Evolutionary conservation across 2,329 filamentous ascomycete genomes (phyloP), one percentile per base, ranked within the genome.

Genomic region (Volutella citrinella): DNA sequence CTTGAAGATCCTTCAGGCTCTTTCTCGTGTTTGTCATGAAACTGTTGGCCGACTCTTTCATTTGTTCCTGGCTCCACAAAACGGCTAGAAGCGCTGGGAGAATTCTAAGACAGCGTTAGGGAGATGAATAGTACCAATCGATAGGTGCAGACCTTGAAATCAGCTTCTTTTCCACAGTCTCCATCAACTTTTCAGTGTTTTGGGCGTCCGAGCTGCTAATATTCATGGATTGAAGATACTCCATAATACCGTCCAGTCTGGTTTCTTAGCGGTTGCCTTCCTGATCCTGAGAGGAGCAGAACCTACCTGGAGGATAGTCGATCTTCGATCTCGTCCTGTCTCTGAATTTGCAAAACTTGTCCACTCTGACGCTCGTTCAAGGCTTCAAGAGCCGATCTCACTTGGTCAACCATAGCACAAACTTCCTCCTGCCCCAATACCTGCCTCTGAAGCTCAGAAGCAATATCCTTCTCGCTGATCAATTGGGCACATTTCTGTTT

Each of bases 301-400:
- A 20, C 40, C 14, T 36, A 52, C 55, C 44, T 57, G 10, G 38
- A 26, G 8, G 30, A 45, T 13, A 57, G 26, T 10, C 22, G 27
- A 10, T 21, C 16, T n/a, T n/a, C n/a, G n/a, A 22, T 22, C 8
- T 22, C 20, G 20, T 22, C 20, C 20, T 22, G 20, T 22, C 12
- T 12, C 20, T 22, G 8, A 22, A 12, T 12, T 22, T 12, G 20
- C 20, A n/a, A n/a, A n/a, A n/a, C n/a, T n/a, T n/a, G n/a, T n/a
- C n/a, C n/a, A n/a, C n/a, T n/a, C n/a, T n/a, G n/a, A n/a, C n/a
- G n/a, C n/a, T n/a, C n/a, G n/a, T n/a, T n/a, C n/a, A n/a, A n/a
- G n/a, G n/a, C n/a, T n/a, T n/a, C n/a, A n/a, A n/a, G n/a, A n/a
- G n/a, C n/a, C n/a, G n/a, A n/a, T n/a, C n/a, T n/a, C n/a, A n/a